Conservation (phyloP, 2,329 filamentous ascomycete species). For the Thielaviopsis musarum region DNA sequence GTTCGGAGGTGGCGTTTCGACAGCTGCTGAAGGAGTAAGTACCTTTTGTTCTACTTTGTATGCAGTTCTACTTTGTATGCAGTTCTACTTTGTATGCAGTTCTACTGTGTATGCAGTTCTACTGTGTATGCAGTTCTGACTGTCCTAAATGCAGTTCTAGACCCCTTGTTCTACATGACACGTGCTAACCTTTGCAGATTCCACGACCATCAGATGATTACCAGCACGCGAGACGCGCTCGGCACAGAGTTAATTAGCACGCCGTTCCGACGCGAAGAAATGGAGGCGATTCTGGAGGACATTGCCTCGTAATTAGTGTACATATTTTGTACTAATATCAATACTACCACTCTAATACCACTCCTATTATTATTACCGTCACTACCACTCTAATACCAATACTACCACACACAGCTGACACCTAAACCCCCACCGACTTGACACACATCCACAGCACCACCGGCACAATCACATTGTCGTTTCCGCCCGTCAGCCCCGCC, state of each 20-base stretch:
- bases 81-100: too few species aligned
- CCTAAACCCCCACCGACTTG: constrained; percentile 51
- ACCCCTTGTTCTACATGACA: too few species aligned
- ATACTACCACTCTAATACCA: too few species aligned
- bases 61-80: too few species aligned
- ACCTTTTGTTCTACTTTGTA: too few species aligned
- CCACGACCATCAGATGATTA: constrained; percentile 95
- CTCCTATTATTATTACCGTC: too few species aligned
- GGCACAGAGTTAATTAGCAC: constrained; percentile 76
- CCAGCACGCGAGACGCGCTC: constrained; percentile 66
- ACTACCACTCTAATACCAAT: not conserved
- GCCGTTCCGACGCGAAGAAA: constrained; percentile 72
- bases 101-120: too few species aligned
- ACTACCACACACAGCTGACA: too few species aligned
- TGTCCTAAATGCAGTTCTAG: too few species aligned
- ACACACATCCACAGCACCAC: constrained; percentile 86
- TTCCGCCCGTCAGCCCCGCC: constrained; percentile 86
- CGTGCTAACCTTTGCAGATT: constrained; percentile 36
- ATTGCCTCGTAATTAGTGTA: constrained; percentile 9
- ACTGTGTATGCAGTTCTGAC: too few species aligned
- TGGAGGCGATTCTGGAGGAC: constrained; percentile 80
- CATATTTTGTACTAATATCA: too few species aligned
- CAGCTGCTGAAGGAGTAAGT: constrained; percentile 79
- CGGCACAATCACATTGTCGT: constrained; percentile 95
- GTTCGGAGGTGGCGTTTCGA: constrained; percentile 87